Evolutionary conservation across 352 stramenopile species (phyloP), one percentile per base, ranked within the genome.

Genomic region (Plasmopara muralis): DNA sequence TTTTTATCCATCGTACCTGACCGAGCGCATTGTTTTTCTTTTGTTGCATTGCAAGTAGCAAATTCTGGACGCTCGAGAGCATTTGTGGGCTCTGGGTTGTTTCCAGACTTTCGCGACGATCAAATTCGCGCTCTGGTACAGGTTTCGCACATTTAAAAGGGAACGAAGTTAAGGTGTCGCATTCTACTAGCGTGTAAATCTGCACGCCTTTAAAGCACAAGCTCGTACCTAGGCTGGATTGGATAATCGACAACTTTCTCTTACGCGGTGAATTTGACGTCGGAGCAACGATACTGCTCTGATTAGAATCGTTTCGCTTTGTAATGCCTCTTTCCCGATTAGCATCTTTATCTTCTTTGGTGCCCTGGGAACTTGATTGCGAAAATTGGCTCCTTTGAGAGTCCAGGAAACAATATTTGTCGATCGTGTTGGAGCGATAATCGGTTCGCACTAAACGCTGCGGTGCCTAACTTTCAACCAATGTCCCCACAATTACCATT

Each of bases 371-470:
- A 16, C 39, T 53, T 38, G 68, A 64, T 55, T 72, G 64, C 20
- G 63, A 72, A 6, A 53, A 44, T 46, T 67, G 72, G 15, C 72
- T 87, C 49, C 68, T 72, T 50, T 93, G 83, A 0, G 81, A 93
- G 7, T 86, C 70, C 9, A 92, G 64, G 57, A 89, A 88, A 45
- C 66, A 87, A 55, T 84, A 94, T 50, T 87, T 90, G 61, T 92
- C 83, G 15, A 94, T 92, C n/a, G 79, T 91, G 58, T 78, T 92
- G 5, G 82, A 84, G 15, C 80, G 78, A 57, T 88, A 74, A 37
- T 94, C 83, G 1, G 83, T 94, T 54, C 83, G 75, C 16, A 94
- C 83, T 28, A 94, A 62, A 48, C 78, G 76, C 53, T 91, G 78
- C 1, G 83, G 83, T 49, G 82, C 82, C 80, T 93, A 30, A 39